A percentile compares a stretch with the other conserved stretches of the same genome.
phyloP scores from a whole-genome alignment of 2,329 filamentous ascomycete genomes.

The Fonsecaea monophora region DNA sequence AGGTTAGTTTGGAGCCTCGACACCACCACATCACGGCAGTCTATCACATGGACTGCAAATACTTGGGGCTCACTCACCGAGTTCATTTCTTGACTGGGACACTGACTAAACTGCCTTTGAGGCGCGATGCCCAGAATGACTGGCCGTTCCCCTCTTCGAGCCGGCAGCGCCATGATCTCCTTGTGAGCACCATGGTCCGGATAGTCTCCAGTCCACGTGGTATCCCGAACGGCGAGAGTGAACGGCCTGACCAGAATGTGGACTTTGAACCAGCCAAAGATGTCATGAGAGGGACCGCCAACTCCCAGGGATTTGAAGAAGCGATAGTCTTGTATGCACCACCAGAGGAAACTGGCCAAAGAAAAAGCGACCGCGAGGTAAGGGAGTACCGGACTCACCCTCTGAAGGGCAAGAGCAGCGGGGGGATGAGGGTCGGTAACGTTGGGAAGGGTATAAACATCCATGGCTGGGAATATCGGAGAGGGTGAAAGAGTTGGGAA shows the following conservation, averaged over 20 bases:
- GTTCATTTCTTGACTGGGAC: constrained; percentile 60
- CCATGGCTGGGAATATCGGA: constrained; percentile 21
- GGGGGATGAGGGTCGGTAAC: constrained; percentile 28
- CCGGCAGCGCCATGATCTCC: constrained; percentile 63
- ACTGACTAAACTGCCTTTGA: constrained; percentile 78
- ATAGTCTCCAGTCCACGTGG: constrained; percentile 32
- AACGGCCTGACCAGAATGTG: constrained; percentile 33
- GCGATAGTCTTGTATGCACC: constrained; percentile 45
- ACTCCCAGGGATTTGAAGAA: constrained; percentile 47
- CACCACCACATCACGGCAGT: not conserved
- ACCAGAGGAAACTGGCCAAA: constrained; percentile 21
- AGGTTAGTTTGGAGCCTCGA: constrained; percentile 5
- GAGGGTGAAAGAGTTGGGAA: constrained; percentile 2
- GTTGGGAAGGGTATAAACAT: constrained; percentile 30
- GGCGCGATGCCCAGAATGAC: constrained; percentile 77
- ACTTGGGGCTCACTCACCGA: constrained; percentile 15
- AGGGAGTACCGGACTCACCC: constrained; percentile 20
- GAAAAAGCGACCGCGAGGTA: constrained; percentile 17
- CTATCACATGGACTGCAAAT: not conserved
- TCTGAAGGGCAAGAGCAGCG: constrained; percentile 2
- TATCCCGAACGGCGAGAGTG: constrained; percentile 28
- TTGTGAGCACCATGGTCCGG: constrained; percentile 29
- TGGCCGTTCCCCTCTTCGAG: constrained; percentile 69
- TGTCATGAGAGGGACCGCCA: constrained; percentile 48
- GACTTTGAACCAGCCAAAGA: constrained; percentile 45